Conservation (phyloP, 23 red algal genomes). For the Gracilaria domingensis region DNA sequence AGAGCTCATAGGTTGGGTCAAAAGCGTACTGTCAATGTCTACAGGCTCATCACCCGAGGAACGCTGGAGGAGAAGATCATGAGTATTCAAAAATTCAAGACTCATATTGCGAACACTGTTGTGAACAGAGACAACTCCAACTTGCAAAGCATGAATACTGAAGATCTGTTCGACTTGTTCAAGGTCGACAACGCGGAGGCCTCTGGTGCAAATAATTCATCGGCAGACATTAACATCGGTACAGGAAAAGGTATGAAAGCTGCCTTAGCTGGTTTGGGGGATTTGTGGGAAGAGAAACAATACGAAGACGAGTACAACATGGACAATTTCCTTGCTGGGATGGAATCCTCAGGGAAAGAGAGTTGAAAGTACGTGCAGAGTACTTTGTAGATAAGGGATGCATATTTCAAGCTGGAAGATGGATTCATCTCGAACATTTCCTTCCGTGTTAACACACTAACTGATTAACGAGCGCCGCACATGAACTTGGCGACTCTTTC, state of each 20-base stretch:
- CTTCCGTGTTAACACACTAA: background rate
- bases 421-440: background rate
- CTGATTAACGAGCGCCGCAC: background rate
- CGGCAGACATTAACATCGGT: constrained; percentile 25
- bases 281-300: constrained; percentile 93
- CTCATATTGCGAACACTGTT: constrained; percentile 92
- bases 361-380: background rate
- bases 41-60: constrained; percentile 86
- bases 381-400: background rate
- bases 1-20: constrained; percentile 97
- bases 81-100: constrained; percentile 96
- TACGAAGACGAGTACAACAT: constrained; percentile 87
- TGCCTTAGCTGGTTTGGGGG: constrained; percentile 54
- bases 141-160: constrained; percentile 87
- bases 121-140: constrained; percentile 94
- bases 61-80: constrained; percentile 99
- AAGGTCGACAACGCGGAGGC: constrained; percentile 70
- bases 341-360: constrained; percentile 32
- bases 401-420: too few species aligned
- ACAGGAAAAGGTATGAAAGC: constrained; percentile 72
- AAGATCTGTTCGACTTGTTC: constrained; percentile 81
- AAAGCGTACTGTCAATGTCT: constrained; percentile 93
- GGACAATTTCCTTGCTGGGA: constrained; percentile 74
- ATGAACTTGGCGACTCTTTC: constrained; percentile 33
- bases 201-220: background rate